A percentile compares a stretch with the other conserved stretches of the same genome.
These are phyloP conservation scores for Hypsizygus marmoreus DNA, from an alignment of 768 basidiomycete species.

Conservation along the genomic window DNA sequence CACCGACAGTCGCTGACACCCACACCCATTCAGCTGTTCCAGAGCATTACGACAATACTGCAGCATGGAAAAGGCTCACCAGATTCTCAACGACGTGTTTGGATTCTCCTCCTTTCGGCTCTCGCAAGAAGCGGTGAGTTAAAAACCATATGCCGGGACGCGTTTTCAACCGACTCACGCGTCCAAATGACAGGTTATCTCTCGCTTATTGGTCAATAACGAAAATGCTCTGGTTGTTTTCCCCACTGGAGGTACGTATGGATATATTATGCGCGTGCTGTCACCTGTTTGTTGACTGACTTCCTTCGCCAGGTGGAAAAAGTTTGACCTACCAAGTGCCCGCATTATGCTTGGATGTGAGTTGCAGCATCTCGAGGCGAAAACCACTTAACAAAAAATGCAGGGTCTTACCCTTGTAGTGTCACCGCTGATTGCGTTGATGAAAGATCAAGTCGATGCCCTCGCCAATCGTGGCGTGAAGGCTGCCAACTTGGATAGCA, in stretches of 20 bases:
- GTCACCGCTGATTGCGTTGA: constrained; percentile 14
- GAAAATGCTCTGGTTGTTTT: constrained; percentile 16
- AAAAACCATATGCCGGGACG: background rate
- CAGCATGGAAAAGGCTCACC: constrained; percentile 15
- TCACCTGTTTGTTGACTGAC: background rate
- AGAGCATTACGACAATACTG: background rate
- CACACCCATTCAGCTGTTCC: no score
- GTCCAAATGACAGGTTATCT: constrained; percentile 9
- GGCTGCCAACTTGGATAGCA: constrained; percentile 17
- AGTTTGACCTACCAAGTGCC: constrained; percentile 18
- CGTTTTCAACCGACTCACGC: background rate
- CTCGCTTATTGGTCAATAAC: constrained; percentile 12
- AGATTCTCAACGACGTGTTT: constrained; percentile 13
- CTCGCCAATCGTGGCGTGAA: constrained; percentile 11
- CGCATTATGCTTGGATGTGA: constrained; percentile 16
- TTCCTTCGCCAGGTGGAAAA: constrained; percentile 31
- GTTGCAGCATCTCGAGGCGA: background rate
- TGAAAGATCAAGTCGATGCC: constrained; percentile 18
- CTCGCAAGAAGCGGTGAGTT: constrained; percentile 10
- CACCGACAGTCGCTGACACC: no score
- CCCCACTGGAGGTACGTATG: constrained; percentile 16
- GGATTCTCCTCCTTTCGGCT: constrained; percentile 10
- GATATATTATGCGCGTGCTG: background rate
- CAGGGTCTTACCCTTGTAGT: constrained; percentile 17
- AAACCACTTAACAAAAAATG: background rate